These are phyloP conservation scores for Aspergillus incahuasiensis DNA, from an alignment of 495 filamentous ascomycete genomes.

Conservation along the genomic window DNA sequence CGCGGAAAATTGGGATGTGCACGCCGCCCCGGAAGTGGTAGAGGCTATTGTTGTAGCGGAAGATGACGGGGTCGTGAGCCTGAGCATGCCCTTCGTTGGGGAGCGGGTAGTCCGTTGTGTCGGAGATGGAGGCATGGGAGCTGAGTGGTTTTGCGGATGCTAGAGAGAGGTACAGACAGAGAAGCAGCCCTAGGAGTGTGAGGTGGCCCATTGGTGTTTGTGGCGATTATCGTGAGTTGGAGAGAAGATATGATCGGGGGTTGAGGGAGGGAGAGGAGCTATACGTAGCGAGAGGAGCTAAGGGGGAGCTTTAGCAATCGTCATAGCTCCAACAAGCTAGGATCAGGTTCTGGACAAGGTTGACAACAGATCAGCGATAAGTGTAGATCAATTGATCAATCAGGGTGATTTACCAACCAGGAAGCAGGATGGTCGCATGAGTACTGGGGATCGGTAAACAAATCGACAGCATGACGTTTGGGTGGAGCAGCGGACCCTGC, in stretches of 20 bases:
- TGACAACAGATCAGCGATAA: background rate
- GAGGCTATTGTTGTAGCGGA: conserved; percentile 28
- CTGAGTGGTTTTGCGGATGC: conserved; percentile 1
- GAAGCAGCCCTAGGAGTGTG: background rate
- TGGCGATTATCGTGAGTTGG: background rate
- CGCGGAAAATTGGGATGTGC: conserved; percentile 29
- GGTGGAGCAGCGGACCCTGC: no score
- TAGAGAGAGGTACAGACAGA: conserved; percentile 1
- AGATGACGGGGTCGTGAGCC: conserved; percentile 39
- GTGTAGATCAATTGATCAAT: background rate
- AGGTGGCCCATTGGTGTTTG: conserved; percentile 8
- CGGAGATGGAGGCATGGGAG: conserved; percentile 21
- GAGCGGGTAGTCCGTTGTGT: conserved; percentile 28
- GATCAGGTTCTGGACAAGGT: background rate
- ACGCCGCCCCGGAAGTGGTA: conserved; percentile 39
- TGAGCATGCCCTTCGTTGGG: conserved; percentile 34
- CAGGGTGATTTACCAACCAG: background rate
- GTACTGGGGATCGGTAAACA: no score
- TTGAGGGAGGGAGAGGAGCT: background rate
- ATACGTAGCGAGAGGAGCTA: background rate
- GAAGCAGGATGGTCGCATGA: background rate
- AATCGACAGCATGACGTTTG: no score
- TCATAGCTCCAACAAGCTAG: background rate
- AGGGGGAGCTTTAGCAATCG: background rate
- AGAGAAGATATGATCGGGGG: background rate